Evolutionary conservation across 148 eudicot species (phyloP), one percentile per base, ranked within the genome.

Genomic region (Nepenthes mirabilis): DNA sequence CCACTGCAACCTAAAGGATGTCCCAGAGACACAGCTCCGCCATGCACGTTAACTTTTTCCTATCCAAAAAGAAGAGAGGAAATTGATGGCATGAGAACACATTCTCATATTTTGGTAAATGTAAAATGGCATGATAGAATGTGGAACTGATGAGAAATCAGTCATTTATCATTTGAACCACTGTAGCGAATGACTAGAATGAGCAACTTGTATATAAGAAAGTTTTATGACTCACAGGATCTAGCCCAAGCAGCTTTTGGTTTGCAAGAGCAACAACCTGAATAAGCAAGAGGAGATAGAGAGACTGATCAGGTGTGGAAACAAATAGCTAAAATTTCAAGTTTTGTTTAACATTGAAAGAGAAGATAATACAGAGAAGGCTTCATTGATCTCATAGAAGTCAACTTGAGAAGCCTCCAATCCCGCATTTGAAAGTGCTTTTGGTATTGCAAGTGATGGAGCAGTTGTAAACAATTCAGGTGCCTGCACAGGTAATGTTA

Each of bases 1-100:
- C 99, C 99, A 67, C 99, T 89, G 72, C 99, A 93, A 50, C 99
- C 99, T 66, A 93, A 68, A 50, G 99, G 99, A 76, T 88, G 99
- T 62, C 98, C 98, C 76, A 93, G 73, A 62, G 96, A 88, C 59
- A 93, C 98, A 49, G 91, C 98, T 77, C 98, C 98, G 54, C 98
- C 98, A 61, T 93, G 98, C 67, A 73, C 88, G 58, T 93, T 93
- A 43, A 93, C 61, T 69, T 78, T 79, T 69, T 79, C 91, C 96
- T 88, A 61, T n/a, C 50, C 72, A 62, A 54, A 68, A 68, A 62
- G 2, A 48, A 50, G 47, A 47, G 33, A 35, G 49, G 11, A 12
- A 45, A 35, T 9, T 45, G 6, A 14, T 14, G 1, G 33, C 35
- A 49, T 14, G 3, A 11, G 52, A 49, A 11, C 52, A 11, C 1